Base-by-base conservation (phyloP, 257 asterid species). In the Salvia rosmarinus region DNA sequence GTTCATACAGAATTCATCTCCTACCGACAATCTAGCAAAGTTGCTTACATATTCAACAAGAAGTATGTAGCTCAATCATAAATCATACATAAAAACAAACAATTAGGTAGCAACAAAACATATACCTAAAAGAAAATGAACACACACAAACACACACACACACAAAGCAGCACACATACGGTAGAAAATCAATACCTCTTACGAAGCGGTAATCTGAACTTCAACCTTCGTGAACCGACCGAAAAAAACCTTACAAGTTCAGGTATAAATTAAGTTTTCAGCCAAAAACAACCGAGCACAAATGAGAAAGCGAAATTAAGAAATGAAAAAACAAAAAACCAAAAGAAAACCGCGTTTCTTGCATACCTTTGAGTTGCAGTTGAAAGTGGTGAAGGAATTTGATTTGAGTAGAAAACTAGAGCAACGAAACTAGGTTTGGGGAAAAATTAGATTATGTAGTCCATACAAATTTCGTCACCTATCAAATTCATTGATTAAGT, bases 361-460 rank as follows among this genome's bases (percentile, higher is more conserved):
- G 1, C 23, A 25, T 77, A 81, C 85, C 82, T 75, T 70, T n/a
- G 72, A 34, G 35, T 32, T 59, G 82, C 47, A 70, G 77, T 10
- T 64, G 77, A 40, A 10, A 66, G 55, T 35, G 71, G 78, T 67
- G 75, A 35, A 44, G 13, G 71, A 61, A 67, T 59, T 72, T n/a
- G 75, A 67, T 59, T 72, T n/a, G 75, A 46, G 75, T 21, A 67
- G 77, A 70, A 60, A 71, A 65, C 11, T n/a, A 43, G 5, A 56
- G 35, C 35, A 55, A 80, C 39, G 47, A 34, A 70, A 56, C 46
- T 77, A 77, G 85, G 85, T 77, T 81, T 77, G 52, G 55, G 74
- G 64, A 28, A 52, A 23, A 78, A 73, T 74, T 46, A 68, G 50
- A 46, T 63, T 14, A 7, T 39, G 25, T 17, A 58, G 76, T 70